Base-by-base conservation (phyloP, 768 basidiomycete genomes). In the Daedaleopsis nitida region DNA sequence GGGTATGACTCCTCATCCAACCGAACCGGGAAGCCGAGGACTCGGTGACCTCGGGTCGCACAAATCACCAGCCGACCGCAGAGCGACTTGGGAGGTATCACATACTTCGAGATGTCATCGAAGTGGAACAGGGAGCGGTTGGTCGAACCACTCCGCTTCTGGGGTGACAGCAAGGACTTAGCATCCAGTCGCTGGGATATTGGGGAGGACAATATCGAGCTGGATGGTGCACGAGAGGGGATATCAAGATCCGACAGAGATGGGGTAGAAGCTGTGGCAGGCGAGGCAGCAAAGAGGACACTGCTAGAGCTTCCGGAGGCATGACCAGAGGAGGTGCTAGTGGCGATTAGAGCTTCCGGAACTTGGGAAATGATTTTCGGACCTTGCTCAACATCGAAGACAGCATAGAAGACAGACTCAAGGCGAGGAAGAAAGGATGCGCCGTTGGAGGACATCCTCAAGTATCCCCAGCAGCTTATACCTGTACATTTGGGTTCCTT, bases 331-430 rank as follows among this genome's bases (percentile, higher is more conserved):
- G 66, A 59, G 5, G 52, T 35, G 12, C 67, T 61, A n/a, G 66
- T 52, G 16, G 87, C 82, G 63, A 96, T 92, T 53, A 94, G 85
- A 47, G 88, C 92, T 72, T 97, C 96, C 1, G 96, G 96, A 8
- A 97, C 94, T 75, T 98, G 96, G 69, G 90, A 91, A 5, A 93
- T 86, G 49, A 98, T 90, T 69, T 92, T 92, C 2, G 94, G 92
- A 2, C 97, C 96, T 57, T 89, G 85, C 6, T 76, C 77, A 39
- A 88, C 82, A 75, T 98, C 94, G 72, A 99, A 98, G 14, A 91
- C 86, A 4, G 96, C 89, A 70, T 97, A 98, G 78, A 98, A 98
- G 14, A 96, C 89, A 12, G 93, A 94, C 67, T 88, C 86, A 58
- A 93, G 89, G 17, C 79, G 77, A 39, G 91, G 91, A 49, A 89